These are phyloP conservation scores for Phaeosphaeria sp. DNA, from an alignment of 2,329 filamentous ascomycete species.

Conservation along the genomic window DNA sequence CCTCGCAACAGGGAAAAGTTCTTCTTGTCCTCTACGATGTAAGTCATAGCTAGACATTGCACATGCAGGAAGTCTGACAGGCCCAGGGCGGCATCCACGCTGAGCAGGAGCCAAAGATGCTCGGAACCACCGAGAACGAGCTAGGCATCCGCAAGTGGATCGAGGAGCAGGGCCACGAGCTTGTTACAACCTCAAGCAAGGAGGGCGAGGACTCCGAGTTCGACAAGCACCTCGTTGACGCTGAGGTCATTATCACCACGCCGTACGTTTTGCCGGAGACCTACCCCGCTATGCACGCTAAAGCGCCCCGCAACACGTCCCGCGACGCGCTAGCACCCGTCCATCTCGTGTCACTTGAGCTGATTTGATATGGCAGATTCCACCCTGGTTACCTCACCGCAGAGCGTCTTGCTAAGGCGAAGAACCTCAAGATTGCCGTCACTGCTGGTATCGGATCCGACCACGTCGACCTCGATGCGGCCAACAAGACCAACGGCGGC, in stretches of 20 bases:
- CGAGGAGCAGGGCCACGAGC: conserved; percentile 93
- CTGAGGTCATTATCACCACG: conserved; percentile 98
- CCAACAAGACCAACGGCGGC: conserved; percentile 98
- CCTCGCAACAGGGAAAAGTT: conserved; percentile 88
- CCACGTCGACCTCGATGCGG: conserved; percentile 95
- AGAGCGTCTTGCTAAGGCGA: conserved; percentile 94
- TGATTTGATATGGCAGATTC: conserved; percentile 67
- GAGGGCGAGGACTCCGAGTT: conserved; percentile 92
- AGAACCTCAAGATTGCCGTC: conserved; percentile 97
- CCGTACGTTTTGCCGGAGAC: conserved; percentile 65
- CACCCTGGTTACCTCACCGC: conserved; percentile 97
- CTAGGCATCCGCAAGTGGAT: conserved; percentile 97
- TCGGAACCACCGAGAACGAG: conserved; percentile 98
- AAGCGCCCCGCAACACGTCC: conserved; percentile 35
- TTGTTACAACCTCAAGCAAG: conserved; percentile 98
- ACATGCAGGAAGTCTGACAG: conserved; percentile 25
- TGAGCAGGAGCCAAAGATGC: conserved; percentile 83
- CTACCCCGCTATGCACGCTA: conserved; percentile 37
- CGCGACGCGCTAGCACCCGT: conserved; percentile 15
- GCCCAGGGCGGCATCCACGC: conserved; percentile 78
- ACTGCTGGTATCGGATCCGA: conserved; percentile 98
- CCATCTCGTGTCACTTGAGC: conserved; percentile 16
- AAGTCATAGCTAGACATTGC: conserved; percentile 48
- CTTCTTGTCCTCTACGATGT: conserved; percentile 93
- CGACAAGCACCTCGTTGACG: conserved; percentile 93